Evolutionary conservation across 1,284 basidiomycete species (phyloP), one percentile per base, ranked within the genome.

Genomic region (Psilocybe mexicana): DNA sequence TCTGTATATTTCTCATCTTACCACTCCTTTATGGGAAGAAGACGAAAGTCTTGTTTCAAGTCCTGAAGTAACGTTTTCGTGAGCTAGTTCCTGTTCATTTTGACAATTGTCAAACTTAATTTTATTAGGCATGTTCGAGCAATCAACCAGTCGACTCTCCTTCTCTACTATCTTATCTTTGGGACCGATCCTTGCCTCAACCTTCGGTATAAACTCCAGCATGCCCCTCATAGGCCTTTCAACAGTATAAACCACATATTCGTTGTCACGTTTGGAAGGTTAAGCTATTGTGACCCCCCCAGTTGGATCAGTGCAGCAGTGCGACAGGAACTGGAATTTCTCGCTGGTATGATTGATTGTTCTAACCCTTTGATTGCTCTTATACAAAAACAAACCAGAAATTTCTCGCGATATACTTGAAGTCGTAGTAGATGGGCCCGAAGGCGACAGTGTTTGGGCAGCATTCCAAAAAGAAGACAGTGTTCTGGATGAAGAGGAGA

Each of bases 221-320:
- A 76, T 36, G 78, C 82, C 6, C 76, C 78, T 6, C 71, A 74
- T 49, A 78, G 80, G 30, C 73, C 75, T 46, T 90, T 88, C 70
- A 86, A 83, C 62, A 87, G 87, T 23, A 70, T 91, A n/a, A 78
- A 79, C n/a, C 87, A 94, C 65, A 78, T 87, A 64, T 93, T 93
- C 66, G 83, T 88, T 36, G 84, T 92, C 7, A 83, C 86, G 3
- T 81, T 95, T 54, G 90, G 92, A 28, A 77, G 87, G 56, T 76
- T 94, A 55, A 85, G 86, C 54, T 94, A 86, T 63, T 86, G 86
- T 2, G 84, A 85, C 50, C 75, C 83, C 2, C 89, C 90, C 6
- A 79, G 83, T 33, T 88, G 84, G 79, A 69, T 90, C 30, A 74
- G 79, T 14, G 57, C 63, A 10, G 72, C 76, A 43, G 71, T 77